Base-by-base conservation (phyloP, 2,329 filamentous ascomycete genomes). In the Pseudogymnoascus pannorum region DNA sequence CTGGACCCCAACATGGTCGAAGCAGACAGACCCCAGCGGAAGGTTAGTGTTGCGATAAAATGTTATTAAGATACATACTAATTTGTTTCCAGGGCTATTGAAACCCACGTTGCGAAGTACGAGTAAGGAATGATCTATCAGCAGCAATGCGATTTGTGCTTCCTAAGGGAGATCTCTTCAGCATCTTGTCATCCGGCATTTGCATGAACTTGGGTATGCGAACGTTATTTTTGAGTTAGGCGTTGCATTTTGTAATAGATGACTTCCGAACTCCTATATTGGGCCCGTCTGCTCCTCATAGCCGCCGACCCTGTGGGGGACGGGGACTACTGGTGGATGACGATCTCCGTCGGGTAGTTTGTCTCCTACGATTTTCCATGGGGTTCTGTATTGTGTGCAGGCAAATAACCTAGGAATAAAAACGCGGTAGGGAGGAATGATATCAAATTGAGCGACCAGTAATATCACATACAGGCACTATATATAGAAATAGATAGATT, bases 1-100 rank as follows among this genome's bases (percentile, higher is more conserved):
- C 72, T 99, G 94, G 95, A 92, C 90, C 62, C 94, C 94, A 26
- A 99, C 90, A 36, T 99, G 94, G 94, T 96, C 91, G 61, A 89
- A 96, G 75, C 92, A 97, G 83, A 90, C 86, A 24, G 94, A 99
- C 75, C 94, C 94, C 64, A 96, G 90, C 76, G 95, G 94, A 79
- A 71, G 70, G 70, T 71, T 61, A 66, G 66, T 59, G 9, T n/a
- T 14, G 51, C 18, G 38, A 12, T 6, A 14, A 38, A 38, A 9
- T 54, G 16, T 31, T 31, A n/a, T 2, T 29, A 8, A 22, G 26
- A 33, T 14, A 31, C 24, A 16, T 31, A 24, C 63, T 67, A 64
- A 54, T 64, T 40, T 61, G 31, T 51, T 36, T 22, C 11, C 70
- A 91, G 89, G 76, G 88, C 90, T 64, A 92, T 94, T 72, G 72